Evolutionary conservation across 495 filamentous ascomycete genomes (phyloP), one percentile per base, ranked within the genome.

Genomic region (Penicillium diatomitis): DNA sequence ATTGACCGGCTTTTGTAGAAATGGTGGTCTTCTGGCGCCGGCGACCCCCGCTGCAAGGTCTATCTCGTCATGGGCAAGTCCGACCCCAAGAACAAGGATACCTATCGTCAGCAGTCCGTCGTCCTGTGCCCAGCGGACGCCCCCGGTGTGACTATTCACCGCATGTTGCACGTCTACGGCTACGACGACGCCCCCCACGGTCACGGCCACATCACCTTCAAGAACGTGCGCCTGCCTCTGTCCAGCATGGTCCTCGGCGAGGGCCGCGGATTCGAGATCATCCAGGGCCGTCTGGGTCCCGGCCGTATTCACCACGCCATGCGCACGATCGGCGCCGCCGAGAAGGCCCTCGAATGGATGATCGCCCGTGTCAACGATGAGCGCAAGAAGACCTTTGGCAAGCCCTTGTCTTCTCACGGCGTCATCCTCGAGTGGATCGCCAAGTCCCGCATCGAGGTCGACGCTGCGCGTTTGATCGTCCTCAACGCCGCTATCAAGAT

Each of bases 141-240:
- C 10, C 80, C 81, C 41, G 90, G 90, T 44, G 81, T 95, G 52
- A 88, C 79, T 8, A 77, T 95, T 52, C 79, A 91, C 67, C 83
- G 90, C 49, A 89, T 91, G 81, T 76, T 96, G 35, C 79, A 76
- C 10, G 90, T 95, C 35, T 96, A 94, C 68, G 90, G 90, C 35
- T 96, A 91, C 67, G 90, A 96, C 63, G 90, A 96, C 58, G 90
- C 90, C 28, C 90, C 90, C 4, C 90, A 96, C 67, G 90, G 90
- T 43, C 90, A 96, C 73, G 89, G 85, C 31, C 87, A 95, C 66
- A 83, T 96, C 63, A 81, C 73, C 47, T 96, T 96, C 74, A 76
- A 82, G 29, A 81, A 95, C 58, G 90, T 92, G 40, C 85, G 87
- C 50, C 83, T 96, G 0, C 89, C 88, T 11, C 75, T 73, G 5